Evolutionary conservation across 129 eudicot genomes (phyloP).

Genomic region (Arctium minus): DNA sequence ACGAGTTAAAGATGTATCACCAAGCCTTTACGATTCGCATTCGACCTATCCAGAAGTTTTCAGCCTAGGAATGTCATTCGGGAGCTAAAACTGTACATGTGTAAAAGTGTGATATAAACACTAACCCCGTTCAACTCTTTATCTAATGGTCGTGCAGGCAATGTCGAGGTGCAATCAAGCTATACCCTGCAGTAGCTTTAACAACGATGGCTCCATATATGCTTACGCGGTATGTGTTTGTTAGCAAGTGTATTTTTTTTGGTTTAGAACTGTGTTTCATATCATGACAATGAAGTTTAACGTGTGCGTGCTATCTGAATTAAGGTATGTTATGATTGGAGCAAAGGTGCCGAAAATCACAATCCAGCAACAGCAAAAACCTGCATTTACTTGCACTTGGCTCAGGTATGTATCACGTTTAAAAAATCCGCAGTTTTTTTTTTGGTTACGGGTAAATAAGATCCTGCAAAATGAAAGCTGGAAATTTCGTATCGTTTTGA

Average conservation of each 20-base stretch:
- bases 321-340: slow-evolving; percentile 69
- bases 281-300: background rate
- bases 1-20: background rate
- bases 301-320: background rate
- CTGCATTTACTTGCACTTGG: slow-evolving; percentile 56
- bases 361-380: slow-evolving; percentile 80
- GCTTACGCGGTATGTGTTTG: slow-evolving; percentile 70
- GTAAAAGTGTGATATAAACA: background rate
- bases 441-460: background rate
- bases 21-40: background rate
- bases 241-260: background rate
- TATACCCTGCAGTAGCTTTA: slow-evolving; percentile 78
- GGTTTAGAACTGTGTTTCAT: background rate
- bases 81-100: background rate
- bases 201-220: slow-evolving; percentile 89
- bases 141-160: slow-evolving; percentile 43
- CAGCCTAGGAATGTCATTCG: background rate
- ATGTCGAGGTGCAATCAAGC: slow-evolving; percentile 84
- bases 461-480: background rate
- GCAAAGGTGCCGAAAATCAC: slow-evolving; percentile 95
- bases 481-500: background rate
- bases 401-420: slow-evolving; percentile 59
- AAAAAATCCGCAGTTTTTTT: background rate
- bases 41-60: background rate
- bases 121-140: background rate